Base-by-base conservation (phyloP, 306 rosid genomes). In the Bauhinia variegata region DNA sequence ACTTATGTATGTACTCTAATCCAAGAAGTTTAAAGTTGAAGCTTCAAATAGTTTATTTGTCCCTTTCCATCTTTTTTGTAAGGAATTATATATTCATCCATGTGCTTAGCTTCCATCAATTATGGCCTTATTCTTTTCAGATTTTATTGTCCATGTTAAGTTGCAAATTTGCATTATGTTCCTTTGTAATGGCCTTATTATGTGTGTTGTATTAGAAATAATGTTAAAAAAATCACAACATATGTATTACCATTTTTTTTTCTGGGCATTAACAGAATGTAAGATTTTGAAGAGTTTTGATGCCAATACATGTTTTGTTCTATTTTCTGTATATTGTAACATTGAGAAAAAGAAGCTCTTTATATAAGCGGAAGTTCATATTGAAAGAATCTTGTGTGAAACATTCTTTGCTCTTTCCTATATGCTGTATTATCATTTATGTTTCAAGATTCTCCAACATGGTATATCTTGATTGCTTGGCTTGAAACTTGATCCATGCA, bases 1-100 rank as follows among this genome's bases (percentile, higher is more conserved):
- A 37, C 28, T 1, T 63, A 36, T 14, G 0, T 50, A 31, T 64
- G 57, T 43, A 33, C 8, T 34, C 48, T 72, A 30, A 39, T 59
- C 42, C 54, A 15, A 54, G 41, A 60, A 54, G 56, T 54, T 67
- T 39, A 30, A 34, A 60, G 42, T 37, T 63, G 60, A 62, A 68
- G 47, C 59, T 7, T 42, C 67, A 36, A 36, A 36, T 36, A 36
- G 1, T 5, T 36, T 36, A 5, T 36, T 36, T 36, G 41, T 36
- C 41, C 41, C 8, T 8, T 36, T 36, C 7, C 41, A 36, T 36
- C 9, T 3, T 36, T 36, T 36, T 23, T 23, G 28, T 23, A 1
- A 23, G 28, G 1, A 23, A 1, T 2, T 23, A 23, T 23, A 23
- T 23, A 1, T 23, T 1, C 28, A 23, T 23, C 28, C 2, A 23